Base-by-base conservation (phyloP, 345 rosid genomes). In the Eucalyptus erythrocorys region DNA sequence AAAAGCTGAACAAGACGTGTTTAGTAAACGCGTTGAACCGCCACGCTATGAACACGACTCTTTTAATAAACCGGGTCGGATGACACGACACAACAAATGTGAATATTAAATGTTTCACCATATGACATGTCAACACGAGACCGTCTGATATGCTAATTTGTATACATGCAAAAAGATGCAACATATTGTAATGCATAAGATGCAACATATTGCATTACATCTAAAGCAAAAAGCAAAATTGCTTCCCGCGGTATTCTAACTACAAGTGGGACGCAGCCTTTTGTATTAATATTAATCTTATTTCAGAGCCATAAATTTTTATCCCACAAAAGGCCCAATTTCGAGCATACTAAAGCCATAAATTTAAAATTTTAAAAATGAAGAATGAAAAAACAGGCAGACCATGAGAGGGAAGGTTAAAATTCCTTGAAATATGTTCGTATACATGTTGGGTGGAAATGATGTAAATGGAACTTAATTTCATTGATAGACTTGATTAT, bases 91-190 rank as follows among this genome's bases (percentile, higher is more conserved):
- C 26, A 24, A 55, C 11, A 55, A 55, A 55, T 55, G 2, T 2
- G 17, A 49, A 13, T 49, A 49, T 49, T 15, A 49, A 49, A 49
- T 2, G 51, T 49, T 16, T 49, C 51, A 49, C 17, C 51, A 49
- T 49, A 49, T 14, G 51, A 50, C 14, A 53, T 53, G 24, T 21
- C 57, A 8, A 53, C 57, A 53, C 0, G 21, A 17, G 21, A 15
- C 22, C 22, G 0, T 24, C 0, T 0, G 0, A 57, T 57, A 24
- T 57, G 30, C 30, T 57, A 57, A 10, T 3, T 4, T 57, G 6
- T 57, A 57, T 19, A 51, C 4, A 51, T 51, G 26, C 26, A 51
- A 51, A 3, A 51, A 51, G 4, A 51, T 51, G 57, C 30, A 24
- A 2, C 4, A 10, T 0, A 24, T 24, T 24, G 64, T n/a, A n/a